These are phyloP conservation scores for Perilla frutescens DNA, from an alignment of 257 asterid genomes.

Conservation along the genomic window DNA sequence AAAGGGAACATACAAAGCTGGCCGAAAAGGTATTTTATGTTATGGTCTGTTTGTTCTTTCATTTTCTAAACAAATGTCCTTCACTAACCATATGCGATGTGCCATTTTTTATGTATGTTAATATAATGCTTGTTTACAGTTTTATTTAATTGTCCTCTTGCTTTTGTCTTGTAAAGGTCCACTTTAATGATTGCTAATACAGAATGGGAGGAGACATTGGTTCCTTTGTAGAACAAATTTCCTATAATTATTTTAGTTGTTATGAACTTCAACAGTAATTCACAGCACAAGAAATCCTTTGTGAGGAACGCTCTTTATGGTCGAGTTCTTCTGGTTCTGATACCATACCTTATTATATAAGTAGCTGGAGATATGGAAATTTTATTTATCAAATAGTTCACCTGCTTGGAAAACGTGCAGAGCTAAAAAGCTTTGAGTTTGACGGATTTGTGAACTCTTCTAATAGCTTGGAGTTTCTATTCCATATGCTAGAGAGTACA, in stretches of 20 bases:
- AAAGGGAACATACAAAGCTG: constrained; percentile 85
- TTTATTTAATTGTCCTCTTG: constrained; percentile 7
- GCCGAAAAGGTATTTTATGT: constrained; percentile 73
- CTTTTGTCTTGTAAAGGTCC: constrained; percentile 7
- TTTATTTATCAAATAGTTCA: background rate
- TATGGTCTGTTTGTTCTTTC: constrained; percentile 22
- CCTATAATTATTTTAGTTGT: background rate
- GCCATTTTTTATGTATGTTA: constrained; percentile 10
- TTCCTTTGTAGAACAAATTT: background rate
- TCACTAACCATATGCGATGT: background rate
- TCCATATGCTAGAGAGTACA: background rate
- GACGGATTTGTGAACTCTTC: constrained; percentile 10
- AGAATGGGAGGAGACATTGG: background rate
- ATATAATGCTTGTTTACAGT: background rate
- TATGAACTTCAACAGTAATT: background rate
- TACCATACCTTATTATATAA: background rate
- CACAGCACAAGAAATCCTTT: constrained; percentile 4
- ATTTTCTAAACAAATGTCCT: constrained; percentile 14
- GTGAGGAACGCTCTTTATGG: background rate
- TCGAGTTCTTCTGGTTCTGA: background rate
- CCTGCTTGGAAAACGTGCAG: constrained; percentile 6
- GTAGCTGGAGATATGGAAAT: background rate
- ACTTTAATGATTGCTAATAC: constrained; percentile 7
- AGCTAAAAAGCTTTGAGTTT: background rate
- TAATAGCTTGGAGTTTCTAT: background rate